Base-by-base conservation (phyloP, 1,284 basidiomycete genomes). In the Gomphus bonarii region DNA sequence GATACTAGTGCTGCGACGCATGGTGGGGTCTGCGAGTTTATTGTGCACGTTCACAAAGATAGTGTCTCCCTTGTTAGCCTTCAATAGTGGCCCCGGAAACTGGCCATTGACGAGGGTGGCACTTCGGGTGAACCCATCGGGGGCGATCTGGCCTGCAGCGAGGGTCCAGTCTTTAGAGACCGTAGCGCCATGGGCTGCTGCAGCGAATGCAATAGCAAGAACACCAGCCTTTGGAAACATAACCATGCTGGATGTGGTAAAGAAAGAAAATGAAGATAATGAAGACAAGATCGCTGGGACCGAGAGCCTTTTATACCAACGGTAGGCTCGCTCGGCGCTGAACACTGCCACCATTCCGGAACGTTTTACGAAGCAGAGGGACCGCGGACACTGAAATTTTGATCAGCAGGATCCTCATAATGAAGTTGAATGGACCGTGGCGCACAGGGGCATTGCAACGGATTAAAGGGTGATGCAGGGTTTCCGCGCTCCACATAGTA, bases 1-100 rank as follows among this genome's bases (percentile, higher is more conserved):
- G 46, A 67, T 67, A 18, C 66, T 64, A 7, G 63, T 65, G 43
- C 65, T 65, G 6, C 65, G 58, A 30, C 65, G 63, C 65, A 68
- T 66, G 11, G 35, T 50, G 18, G 63, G 63, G 42, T 61, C 58
- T 1, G 62, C 62, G 40, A 65, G 47, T 65, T 66, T 50, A 62
- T 52, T 52, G 6, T n/a, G 18, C n/a, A 52, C 35, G 35, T 52
- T 40, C 9, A 52, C 35, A 16, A 1, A 42, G 25, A 63, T 57
- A 20, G 40, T 47, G 52, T 67, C 65, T 42, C 62, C 63, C 57
- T 67, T 67, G 47, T 64, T 63, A 3, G 65, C 59, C 1, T 16
- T 36, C 25, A 67, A 61, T 0, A 62, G 52, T 2, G 64, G 63
- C 0, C 64, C 66, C n/a, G 64, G 63, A 60, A 65, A 66, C 6